A percentile compares a stretch with the other conserved stretches of the same genome.
These are phyloP conservation scores for Fusarium longipes DNA, from an alignment of 2,329 filamentous ascomycete species.

Conservation along the genomic window DNA sequence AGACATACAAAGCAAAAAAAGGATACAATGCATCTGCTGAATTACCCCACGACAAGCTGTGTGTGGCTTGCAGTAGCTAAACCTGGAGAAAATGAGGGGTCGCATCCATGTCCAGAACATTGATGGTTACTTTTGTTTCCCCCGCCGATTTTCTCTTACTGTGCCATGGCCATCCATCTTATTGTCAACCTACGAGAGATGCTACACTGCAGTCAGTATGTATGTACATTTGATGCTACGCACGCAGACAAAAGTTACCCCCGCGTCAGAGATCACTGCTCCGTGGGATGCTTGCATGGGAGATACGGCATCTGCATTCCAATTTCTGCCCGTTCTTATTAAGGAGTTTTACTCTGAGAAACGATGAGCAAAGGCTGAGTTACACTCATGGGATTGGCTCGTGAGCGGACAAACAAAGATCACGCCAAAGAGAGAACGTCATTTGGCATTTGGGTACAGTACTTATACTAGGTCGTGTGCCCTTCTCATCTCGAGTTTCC, in stretches of 20 bases:
- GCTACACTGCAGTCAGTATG: background rate
- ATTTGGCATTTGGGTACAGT: conserved; percentile 21
- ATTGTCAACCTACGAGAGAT: background rate
- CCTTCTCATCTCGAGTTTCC: conserved; percentile 11
- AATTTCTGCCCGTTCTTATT: conserved; percentile 28
- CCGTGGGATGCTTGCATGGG: conserved; percentile 32
- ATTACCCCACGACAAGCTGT: conserved; percentile 27
- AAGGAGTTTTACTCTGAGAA: conserved; percentile 33
- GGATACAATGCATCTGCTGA: background rate
- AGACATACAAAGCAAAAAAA: background rate
- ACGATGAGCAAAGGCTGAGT: conserved; percentile 26
- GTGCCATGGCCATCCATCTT: conserved; percentile 4
- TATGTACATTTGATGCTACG: conserved; percentile 1
- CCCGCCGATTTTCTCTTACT: conserved; percentile 8
- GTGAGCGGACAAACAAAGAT: conserved; percentile 20
- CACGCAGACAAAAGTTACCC: conserved; percentile 15
- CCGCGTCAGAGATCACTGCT: conserved; percentile 19
- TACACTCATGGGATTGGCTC: conserved; percentile 33
- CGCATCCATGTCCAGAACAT: conserved; percentile 11
- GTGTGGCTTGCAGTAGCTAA: conserved; percentile 46
- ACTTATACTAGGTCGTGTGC: conserved; percentile 30
- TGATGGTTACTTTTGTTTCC: conserved; percentile 24
- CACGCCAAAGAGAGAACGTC: conserved; percentile 30
- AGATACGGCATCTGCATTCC: conserved; percentile 18
- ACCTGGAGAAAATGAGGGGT: conserved; percentile 46